Conservation (phyloP, 2,329 filamentous ascomycete species). For the Ophiocordyceps camponoti-leonardi region DNA sequence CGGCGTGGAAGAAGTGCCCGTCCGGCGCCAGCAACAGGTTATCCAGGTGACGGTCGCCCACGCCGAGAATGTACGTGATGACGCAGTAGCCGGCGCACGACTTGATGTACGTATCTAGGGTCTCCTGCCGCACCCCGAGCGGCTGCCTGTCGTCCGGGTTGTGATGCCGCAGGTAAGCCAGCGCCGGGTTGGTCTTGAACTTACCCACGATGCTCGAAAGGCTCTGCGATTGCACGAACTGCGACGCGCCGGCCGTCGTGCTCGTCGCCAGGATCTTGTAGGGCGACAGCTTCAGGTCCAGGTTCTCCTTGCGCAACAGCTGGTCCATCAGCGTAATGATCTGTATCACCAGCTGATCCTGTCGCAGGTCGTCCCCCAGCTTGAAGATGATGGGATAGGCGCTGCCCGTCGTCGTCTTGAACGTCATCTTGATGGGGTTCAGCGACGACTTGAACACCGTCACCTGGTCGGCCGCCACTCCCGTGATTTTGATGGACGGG, state of each 20-base stretch:
- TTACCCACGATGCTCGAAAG: slow-evolving; percentile 72
- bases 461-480: slow-evolving; percentile 68
- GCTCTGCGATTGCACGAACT: slow-evolving; percentile 78
- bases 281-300: slow-evolving; percentile 85
- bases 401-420: slow-evolving; percentile 60
- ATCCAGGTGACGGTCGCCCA: slow-evolving; percentile 89
- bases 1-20: slow-evolving; percentile 93
- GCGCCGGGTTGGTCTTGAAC: slow-evolving; percentile 55
- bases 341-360: slow-evolving; percentile 91
- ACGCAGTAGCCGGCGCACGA: slow-evolving; percentile 97
- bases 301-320: slow-evolving; percentile 83
- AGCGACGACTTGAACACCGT: slow-evolving; percentile 92
- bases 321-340: slow-evolving; percentile 98
- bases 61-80: slow-evolving; percentile 92
- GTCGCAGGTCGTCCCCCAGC: slow-evolving; percentile 84
- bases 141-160: slow-evolving; percentile 74
- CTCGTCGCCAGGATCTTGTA: slow-evolving; percentile 94
- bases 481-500: slow-evolving; percentile 61
- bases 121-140: slow-evolving; percentile 75
- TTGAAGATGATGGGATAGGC: slow-evolving; percentile 95
- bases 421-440: slow-evolving; percentile 78
- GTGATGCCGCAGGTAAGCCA: slow-evolving; percentile 74
- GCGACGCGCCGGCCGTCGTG: slow-evolving; percentile 73
- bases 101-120: slow-evolving; percentile 87
- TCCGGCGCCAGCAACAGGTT: slow-evolving; percentile 83